Evolutionary conservation across 2,329 filamentous ascomycete genomes (phyloP).

Genomic region (Balansia obtecta): DNA sequence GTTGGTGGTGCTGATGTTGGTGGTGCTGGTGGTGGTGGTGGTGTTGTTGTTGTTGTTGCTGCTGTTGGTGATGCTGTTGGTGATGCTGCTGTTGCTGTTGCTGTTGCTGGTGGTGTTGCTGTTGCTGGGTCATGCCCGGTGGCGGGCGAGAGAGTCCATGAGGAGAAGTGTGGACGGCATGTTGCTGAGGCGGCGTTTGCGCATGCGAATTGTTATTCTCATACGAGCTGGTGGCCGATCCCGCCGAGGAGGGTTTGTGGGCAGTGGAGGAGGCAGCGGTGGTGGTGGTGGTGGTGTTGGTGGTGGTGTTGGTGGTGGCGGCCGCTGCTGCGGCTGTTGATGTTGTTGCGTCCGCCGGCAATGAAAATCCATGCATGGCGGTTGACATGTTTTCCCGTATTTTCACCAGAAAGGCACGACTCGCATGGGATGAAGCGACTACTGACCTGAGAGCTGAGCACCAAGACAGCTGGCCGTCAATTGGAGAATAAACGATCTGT

Average conservation of each 20-base stretch:
- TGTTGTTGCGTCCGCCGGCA: conserved; percentile 1
- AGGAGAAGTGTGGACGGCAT: conserved; percentile 4
- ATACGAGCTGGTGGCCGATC: conserved; percentile 4
- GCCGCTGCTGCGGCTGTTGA: conserved; percentile 1
- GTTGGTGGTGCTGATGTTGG: conserved; percentile 10
- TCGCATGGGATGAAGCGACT: not conserved
- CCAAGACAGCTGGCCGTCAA: not conserved
- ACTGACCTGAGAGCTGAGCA: not conserved
- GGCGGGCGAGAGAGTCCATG: conserved; percentile 10
- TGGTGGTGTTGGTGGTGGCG: not conserved
- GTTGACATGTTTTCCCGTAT: conserved; percentile 1
- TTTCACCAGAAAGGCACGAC: not conserved
- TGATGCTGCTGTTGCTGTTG: conserved; percentile 11
- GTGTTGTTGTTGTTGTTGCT: conserved; percentile 12
- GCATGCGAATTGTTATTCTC: conserved; percentile 5
- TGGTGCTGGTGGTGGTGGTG: conserved; percentile 12
- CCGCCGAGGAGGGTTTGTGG: conserved; percentile 4
- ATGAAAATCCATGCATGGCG: conserved; percentile 9
- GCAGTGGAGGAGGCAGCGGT: not conserved
- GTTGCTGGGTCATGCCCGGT: conserved; percentile 14
- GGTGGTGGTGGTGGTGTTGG: not conserved
- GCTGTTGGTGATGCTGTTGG: conserved; percentile 16
- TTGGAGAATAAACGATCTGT: not conserved
- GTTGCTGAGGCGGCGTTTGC: conserved; percentile 9
- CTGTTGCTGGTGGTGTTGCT: conserved; percentile 14